A percentile compares a stretch with the other conserved stretches of the same genome.
Conservation (phyloP, 2,329 filamentous ascomycete species). For the Pseudogymnoascus sp. region DNA sequence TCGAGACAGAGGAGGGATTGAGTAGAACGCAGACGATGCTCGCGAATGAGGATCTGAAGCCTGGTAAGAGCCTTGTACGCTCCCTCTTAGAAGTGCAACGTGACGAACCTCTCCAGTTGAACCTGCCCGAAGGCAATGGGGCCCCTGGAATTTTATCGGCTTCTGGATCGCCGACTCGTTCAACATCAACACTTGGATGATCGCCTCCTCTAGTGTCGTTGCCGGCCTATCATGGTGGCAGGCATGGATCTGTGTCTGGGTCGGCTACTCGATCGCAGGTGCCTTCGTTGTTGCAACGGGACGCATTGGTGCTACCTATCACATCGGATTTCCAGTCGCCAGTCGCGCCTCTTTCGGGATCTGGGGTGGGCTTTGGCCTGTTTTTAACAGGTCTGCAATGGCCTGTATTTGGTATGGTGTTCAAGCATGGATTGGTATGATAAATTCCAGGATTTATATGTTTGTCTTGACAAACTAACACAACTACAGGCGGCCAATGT, state of each 20-base stretch:
- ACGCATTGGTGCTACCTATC: conserved; percentile 77
- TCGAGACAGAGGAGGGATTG: conserved; percentile 68
- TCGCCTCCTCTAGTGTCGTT: conserved; percentile 73
- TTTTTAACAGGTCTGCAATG: conserved; percentile 83
- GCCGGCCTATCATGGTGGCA: conserved; percentile 84
- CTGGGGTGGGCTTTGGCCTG: conserved; percentile 82
- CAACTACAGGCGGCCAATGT: conserved; percentile 56
- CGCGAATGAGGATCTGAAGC: conserved; percentile 73
- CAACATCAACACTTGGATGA: conserved; percentile 94
- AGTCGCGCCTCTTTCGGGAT: conserved; percentile 74
- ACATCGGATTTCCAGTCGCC: conserved; percentile 81
- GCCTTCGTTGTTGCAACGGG: conserved; percentile 70
- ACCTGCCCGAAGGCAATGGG: conserved; percentile 72
- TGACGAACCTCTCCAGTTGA: conserved; percentile 51
- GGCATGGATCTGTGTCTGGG: conserved; percentile 79
- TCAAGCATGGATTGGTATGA: conserved; percentile 59
- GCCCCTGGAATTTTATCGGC: conserved; percentile 76
- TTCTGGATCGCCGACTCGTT: conserved; percentile 83
- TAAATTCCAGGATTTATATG: background rate
- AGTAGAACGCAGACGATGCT: conserved; percentile 75
- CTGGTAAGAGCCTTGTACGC: conserved; percentile 31
- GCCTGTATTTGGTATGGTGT: conserved; percentile 80
- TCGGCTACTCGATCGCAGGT: conserved; percentile 72
- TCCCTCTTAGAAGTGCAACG: conserved; percentile 15
- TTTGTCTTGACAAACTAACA: background rate